These are phyloP conservation scores for Boletus patriciae DNA, from an alignment of 768 basidiomycete species.

Conservation along the genomic window DNA sequence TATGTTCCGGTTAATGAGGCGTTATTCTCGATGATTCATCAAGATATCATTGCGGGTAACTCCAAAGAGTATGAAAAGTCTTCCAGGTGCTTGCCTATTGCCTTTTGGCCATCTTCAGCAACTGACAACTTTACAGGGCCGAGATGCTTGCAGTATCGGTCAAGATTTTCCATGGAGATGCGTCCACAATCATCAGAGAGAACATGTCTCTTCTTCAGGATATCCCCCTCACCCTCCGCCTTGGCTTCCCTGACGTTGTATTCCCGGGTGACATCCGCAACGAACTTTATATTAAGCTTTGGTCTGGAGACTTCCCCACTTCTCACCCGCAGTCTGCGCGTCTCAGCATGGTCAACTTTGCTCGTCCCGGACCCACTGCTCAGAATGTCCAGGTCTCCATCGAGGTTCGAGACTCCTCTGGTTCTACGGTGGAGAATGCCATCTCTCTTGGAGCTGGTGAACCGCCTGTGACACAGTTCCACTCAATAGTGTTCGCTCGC, in stretches of 20 bases:
- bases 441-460: conserved; percentile 88
- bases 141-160: conserved; percentile 82
- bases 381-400: conserved; percentile 80
- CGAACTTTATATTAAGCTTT: conserved; percentile 94
- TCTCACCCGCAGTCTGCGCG: conserved; percentile 55
- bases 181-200: conserved; percentile 70
- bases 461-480: conserved; percentile 72
- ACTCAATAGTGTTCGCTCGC: conserved; percentile 88
- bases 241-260: conserved; percentile 95
- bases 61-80: conserved; percentile 81
- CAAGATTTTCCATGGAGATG: conserved; percentile 86
- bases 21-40: conserved; percentile 90
- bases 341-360: conserved; percentile 55
- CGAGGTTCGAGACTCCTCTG: conserved; percentile 80
- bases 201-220: conserved; percentile 83
- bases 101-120: not conserved
- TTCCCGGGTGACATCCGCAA: conserved; percentile 92
- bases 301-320: conserved; percentile 84
- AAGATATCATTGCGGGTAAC: conserved; percentile 85
- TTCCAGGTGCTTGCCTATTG: conserved; percentile 54
- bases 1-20: conserved; percentile 80
- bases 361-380: conserved; percentile 53
- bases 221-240: conserved; percentile 76
- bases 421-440: conserved; percentile 62
- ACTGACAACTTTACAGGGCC: conserved; percentile 51